Evolutionary conservation across 495 filamentous ascomycete genomes (phyloP).

Genomic region (Penicillium soppii): DNA sequence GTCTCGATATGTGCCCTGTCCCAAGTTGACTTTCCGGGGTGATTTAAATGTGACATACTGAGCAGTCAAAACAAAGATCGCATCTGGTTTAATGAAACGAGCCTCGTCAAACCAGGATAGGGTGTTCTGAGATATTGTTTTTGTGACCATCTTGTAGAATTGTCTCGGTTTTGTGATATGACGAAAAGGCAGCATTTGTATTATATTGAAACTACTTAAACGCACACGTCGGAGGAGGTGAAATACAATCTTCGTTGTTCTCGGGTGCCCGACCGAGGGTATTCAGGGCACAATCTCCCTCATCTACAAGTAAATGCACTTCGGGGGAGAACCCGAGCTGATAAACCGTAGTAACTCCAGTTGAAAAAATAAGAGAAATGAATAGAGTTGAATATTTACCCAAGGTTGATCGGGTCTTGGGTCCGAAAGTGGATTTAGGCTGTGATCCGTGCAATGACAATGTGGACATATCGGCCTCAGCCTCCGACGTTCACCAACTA

Average conservation of each 20-base stretch:
- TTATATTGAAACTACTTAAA: not conserved
- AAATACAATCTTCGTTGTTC: not conserved
- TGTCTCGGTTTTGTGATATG: not conserved
- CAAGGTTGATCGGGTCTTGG: not conserved
- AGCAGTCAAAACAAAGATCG: constrained; percentile 37
- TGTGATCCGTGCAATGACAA: not conserved
- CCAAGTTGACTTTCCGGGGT: constrained; percentile 36
- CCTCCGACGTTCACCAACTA: constrained; percentile 1
- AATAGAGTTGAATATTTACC: not conserved
- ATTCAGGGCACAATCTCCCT: not conserved
- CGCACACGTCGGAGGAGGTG: too few relatives aligned
- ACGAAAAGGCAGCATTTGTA: not conserved
- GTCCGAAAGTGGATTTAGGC: not conserved
- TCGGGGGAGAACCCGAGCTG: not conserved
- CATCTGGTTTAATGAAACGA: constrained; percentile 31
- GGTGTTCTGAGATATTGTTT: not conserved
- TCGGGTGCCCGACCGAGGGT: constrained; percentile 1
- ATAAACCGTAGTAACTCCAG: not conserved
- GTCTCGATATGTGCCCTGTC: constrained; percentile 40
- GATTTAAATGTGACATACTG: constrained; percentile 29
- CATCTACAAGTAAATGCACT: not conserved
- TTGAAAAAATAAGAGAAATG: not conserved
- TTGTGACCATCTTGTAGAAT: constrained; percentile 1
- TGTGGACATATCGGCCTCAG: not conserved
- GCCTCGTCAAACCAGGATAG: constrained; percentile 22